Evolutionary conservation across 345 rosid species (phyloP).

Genomic region (Sonneratia alba): DNA sequence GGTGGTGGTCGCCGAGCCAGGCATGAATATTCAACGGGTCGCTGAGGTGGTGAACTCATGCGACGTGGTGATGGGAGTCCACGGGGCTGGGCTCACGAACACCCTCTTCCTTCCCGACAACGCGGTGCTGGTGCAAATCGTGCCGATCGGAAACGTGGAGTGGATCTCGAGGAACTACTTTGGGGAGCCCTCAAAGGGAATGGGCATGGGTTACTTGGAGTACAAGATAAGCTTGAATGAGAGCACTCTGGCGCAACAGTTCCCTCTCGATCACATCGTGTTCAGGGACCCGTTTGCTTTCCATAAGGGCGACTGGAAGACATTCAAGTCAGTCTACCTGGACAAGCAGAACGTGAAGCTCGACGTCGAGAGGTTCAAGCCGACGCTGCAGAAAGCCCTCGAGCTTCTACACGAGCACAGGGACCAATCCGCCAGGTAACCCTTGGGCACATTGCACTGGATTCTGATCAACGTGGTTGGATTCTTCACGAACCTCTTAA

Average conservation of each 20-base stretch:
- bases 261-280: slow-evolving; percentile 13
- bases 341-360: slow-evolving; percentile 27
- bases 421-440: neutral
- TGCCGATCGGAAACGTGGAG: slow-evolving; percentile 20
- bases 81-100: slow-evolving; percentile 37
- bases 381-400: slow-evolving; percentile 19
- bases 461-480: too few species aligned
- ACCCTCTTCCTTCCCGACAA: slow-evolving; percentile 28
- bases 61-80: slow-evolving; percentile 29
- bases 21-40: slow-evolving; percentile 16
- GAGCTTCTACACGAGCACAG: slow-evolving; percentile 13
- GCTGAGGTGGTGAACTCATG: slow-evolving; percentile 27
- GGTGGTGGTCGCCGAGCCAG: slow-evolving; percentile 19
- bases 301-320: slow-evolving; percentile 13
- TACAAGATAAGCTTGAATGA: slow-evolving; percentile 22
- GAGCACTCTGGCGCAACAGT: slow-evolving; percentile 19
- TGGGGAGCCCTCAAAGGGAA: slow-evolving; percentile 20
- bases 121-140: slow-evolving; percentile 22
- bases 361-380: slow-evolving; percentile 19
- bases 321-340: slow-evolving; percentile 16
- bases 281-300: slow-evolving; percentile 12
- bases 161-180: slow-evolving; percentile 21
- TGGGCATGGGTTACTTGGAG: slow-evolving; percentile 28
- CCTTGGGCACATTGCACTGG: too few species aligned
- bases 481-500: too few species aligned